Base-by-base conservation (phyloP, 805 yeast genomes). In the Metschnikowia gruessii region DNA sequence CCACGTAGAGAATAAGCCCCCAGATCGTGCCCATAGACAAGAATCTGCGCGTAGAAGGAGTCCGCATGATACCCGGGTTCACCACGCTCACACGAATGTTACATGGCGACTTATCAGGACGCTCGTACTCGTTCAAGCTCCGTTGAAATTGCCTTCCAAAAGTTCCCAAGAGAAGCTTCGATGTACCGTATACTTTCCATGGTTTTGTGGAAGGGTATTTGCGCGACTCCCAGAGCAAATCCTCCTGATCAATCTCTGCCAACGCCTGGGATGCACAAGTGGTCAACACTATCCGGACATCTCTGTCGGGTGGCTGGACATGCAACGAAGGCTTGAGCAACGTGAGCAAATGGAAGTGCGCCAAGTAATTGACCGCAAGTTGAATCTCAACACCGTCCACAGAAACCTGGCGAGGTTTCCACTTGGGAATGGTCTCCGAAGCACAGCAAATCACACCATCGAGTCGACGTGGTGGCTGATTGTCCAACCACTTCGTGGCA, bases 401-500 rank as follows among this genome's bases (percentile, higher is more conserved):
- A 1, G 94, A 80, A 9, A 82, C 74, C 49, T 77, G 79, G 46
- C 97, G 78, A n/a, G 74, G 69, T 18, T 67, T 68, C 17, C 86
- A 83, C 38, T 80, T 74, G 0, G 99, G 98, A 46, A 82, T 70
- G 50, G 82, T 74, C 43, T 88, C 91, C 7, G 87, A 91, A 2
- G 97, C 97, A 67, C 90, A 82, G 59, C 96, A 87, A 1, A 94
- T 65, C 24, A 94, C 79, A 46, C 95, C 95, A 65, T 94, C 99
- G 37, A 94, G 71, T 45, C 99, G 68, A 57, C 99, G 76, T 10
- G 97, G 94, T 2, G 97, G 95, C 28, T 82, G 70, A 59, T 87
- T 90, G 63, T 94, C 95, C 49, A 94, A 74, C 98, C 98, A 94
- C 49, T 76, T 82, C 1, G 98, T 91, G 24, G 97, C 97, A 70